Evolutionary conservation across 495 filamentous ascomycete genomes (phyloP).

Genomic region (Podospora pseudoanserina): DNA sequence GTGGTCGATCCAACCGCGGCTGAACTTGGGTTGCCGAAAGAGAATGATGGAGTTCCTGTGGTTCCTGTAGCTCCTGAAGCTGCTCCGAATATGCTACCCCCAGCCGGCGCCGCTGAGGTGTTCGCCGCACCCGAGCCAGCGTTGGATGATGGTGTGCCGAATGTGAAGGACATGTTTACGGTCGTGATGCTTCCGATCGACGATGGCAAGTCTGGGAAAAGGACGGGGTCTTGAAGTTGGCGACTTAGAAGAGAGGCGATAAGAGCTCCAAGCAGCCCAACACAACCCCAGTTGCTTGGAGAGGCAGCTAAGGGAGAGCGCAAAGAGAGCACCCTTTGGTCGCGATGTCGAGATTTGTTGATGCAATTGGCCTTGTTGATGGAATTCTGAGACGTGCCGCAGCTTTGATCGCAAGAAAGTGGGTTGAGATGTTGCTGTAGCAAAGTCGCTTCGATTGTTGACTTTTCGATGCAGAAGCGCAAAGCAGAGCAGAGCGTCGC

Average conservation of each 20-base stretch:
- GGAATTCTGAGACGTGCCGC: background rate
- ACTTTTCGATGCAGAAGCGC: constrained; percentile 7
- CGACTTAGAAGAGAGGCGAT: background rate
- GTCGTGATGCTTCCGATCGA: background rate
- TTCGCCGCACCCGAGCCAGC: constrained; percentile 36
- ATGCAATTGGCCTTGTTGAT: constrained; percentile 7
- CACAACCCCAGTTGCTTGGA: background rate
- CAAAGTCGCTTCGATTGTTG: background rate
- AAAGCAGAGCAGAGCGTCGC: background rate
- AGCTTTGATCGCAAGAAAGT: background rate
- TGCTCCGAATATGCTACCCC: constrained; percentile 38
- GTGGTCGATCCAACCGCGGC: constrained; percentile 29
- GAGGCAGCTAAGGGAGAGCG: constrained; percentile 6
- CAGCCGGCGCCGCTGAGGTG: constrained; percentile 40
- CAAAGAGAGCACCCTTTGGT: background rate
- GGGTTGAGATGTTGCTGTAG: background rate
- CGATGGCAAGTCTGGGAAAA: background rate
- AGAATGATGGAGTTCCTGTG: constrained; percentile 26
- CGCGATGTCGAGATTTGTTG: background rate
- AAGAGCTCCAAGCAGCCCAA: constrained; percentile 2
- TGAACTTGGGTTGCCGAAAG: constrained; percentile 33
- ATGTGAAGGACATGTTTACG: constrained; percentile 34
- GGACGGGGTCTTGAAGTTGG: background rate
- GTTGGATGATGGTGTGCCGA: constrained; percentile 38
- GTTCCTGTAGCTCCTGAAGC: constrained; percentile 16